Evolutionary conservation across 306 rosid species (phyloP), one percentile per base, ranked within the genome.

Genomic region (Trifolium fragiferum): DNA sequence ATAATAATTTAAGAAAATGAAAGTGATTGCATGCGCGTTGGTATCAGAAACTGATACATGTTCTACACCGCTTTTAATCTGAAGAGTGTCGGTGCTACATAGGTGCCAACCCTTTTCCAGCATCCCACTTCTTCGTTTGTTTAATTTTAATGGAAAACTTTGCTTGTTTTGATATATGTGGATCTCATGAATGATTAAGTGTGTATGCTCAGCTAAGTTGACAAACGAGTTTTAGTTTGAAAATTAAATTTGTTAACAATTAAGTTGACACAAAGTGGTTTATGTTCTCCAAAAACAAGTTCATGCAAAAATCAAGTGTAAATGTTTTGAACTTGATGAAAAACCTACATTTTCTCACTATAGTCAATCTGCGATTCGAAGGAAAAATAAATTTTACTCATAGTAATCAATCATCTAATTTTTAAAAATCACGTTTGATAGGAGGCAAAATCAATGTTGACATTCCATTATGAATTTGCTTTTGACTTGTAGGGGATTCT

Each of bases 71-170:
- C 25, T 10, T 54, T 53, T 20, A 19, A 54, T 19, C 3, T 55
- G 32, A 20, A 21, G 23, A 21, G 33, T 55, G 32, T 21, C n/a
- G 32, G 62, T 11, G 16, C 8, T 55, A 21, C 62, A 10, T 55
- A 9, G 59, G 11, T 44, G 58, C 4, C 23, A 67, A 2, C 66
- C 59, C 41, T 55, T 68, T 61, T 70, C 60, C 76, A 57, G 55
- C 53, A 41, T 19, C 35, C 7, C 16, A 4, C 32, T 38, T 10
- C 38, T 25, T 25, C 18, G 8, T 61, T 30, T 38, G 65, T 55
- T 55, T 55, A 55, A 20, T 10, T 10, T 11, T 19, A 19, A 54
- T 55, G 15, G 1, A 2, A n/a, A n/a, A n/a, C n/a, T n/a, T n/a
- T 10, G 15, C 15, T 5, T 5, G 61, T 10, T 55, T 53, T 20